Evolutionary conservation across 2,329 filamentous ascomycete genomes (phyloP).

Genomic region (Magnaporthales sp.): DNA sequence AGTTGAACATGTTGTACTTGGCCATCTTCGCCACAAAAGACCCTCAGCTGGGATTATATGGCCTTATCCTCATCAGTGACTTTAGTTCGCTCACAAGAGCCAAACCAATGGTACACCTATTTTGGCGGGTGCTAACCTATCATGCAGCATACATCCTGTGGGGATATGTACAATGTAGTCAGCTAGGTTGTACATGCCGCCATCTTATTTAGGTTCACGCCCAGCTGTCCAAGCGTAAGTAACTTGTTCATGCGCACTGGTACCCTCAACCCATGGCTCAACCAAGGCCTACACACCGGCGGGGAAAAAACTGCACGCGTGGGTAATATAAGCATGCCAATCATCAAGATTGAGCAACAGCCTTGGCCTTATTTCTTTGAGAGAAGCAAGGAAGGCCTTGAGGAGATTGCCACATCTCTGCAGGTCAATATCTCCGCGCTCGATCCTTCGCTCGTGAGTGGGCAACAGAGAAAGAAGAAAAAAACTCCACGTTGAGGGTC

Average conservation of each 20-base stretch:
- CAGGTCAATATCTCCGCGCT: background rate
- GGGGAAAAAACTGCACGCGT: background rate
- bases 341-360: background rate
- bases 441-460: background rate
- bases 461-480: background rate
- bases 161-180: too few relatives aligned
- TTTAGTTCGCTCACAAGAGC: background rate
- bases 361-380: background rate
- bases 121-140: background rate
- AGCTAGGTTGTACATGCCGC: background rate
- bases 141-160: background rate
- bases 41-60: background rate
- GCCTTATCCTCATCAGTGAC: background rate
- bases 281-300: background rate
- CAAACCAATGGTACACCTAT: background rate
- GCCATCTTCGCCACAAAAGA: background rate
- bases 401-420: background rate
- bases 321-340: background rate
- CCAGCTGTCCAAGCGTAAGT: background rate
- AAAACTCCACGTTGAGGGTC: background rate
- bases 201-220: background rate
- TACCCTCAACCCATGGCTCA: background rate
- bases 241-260: background rate
- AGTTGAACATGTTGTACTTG: background rate
- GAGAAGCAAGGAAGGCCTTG: background rate